phyloP scores from a whole-genome alignment of 2,329 filamentous ascomycete species.

The Furcasterigmium sp. region DNA sequence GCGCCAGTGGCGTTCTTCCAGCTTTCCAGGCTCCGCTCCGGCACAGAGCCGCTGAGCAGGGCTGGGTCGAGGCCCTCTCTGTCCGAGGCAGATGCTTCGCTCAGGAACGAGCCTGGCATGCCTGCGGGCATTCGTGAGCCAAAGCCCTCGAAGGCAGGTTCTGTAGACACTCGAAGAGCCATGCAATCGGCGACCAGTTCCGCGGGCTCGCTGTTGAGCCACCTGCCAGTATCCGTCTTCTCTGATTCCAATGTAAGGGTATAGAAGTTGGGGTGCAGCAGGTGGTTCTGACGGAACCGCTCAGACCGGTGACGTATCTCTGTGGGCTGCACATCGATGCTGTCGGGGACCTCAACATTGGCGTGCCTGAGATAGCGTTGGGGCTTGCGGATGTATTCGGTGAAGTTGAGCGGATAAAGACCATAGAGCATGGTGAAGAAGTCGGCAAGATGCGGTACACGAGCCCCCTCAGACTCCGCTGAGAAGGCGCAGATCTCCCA shows the following conservation, averaged over 20 bases:
- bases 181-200: conserved; percentile 79
- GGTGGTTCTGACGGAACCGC: conserved; percentile 65
- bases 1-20: conserved; percentile 52
- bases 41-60: conserved; percentile 32
- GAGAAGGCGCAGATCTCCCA: conserved; percentile 65
- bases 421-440: conserved; percentile 83
- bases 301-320: conserved; percentile 74
- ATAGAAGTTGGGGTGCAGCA: conserved; percentile 82
- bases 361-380: conserved; percentile 72
- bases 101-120: conserved; percentile 12
- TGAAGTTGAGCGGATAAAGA: conserved; percentile 78
- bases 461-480: conserved; percentile 55
- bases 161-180: conserved; percentile 47
- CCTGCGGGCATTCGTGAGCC: conserved; percentile 8
- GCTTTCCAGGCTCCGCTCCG: conserved; percentile 29
- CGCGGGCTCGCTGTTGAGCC: conserved; percentile 73
- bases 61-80: conserved; percentile 29
- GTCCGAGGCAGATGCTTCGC: conserved; percentile 22
- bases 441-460: conserved; percentile 62
- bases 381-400: conserved; percentile 80
- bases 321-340: conserved; percentile 72
- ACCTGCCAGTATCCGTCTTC: conserved; percentile 68
- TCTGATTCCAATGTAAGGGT: conserved; percentile 74
- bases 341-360: conserved; percentile 63
- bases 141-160: conserved; percentile 10